Base-by-base conservation (phyloP, 2,329 filamentous ascomycete genomes). In the Paecilomyces fulvus region DNA sequence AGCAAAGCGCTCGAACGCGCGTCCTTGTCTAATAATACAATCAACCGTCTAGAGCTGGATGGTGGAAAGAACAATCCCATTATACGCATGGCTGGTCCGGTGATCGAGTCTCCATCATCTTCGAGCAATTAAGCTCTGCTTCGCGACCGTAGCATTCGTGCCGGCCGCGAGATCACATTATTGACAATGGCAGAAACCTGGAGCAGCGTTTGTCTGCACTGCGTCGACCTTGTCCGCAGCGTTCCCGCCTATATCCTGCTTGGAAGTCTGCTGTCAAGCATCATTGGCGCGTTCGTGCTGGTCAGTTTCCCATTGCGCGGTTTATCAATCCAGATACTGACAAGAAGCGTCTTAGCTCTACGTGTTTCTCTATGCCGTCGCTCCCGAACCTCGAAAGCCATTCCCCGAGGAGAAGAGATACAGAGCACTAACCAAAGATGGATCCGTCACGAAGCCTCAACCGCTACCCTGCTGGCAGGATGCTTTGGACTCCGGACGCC, bases 391-490 rank as follows among this genome's bases (percentile, higher is more conserved):
- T 9, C 88, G 94, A 56, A 76, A 80, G 23, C 82, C 89, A 1
- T 79, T 85, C 31, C 79, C 83, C 3, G 90, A 89, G 30, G 94
- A 99, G 72, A 96, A 94, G 77, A 85, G 81, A 37, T 99, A 92
- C 77, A 81, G 84, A 52, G 95, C 90, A 3, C 86, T 90, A 46
- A 77, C 84, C 37, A 80, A 85, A 46, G 79, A 86, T 63, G 87
- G 87, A 53, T 77, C 77, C 11, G 75, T 77, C 52, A 83, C 77
- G 59, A 70, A 74, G 49, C 74, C 68, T 6, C 80, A 83, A 62
- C 79, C 77, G 23, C 71, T 96, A 28, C 88, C 92, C 10, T 96
- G 89, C 77, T 97, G 92, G 92, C 85, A 89, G 69, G 90, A 96
- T 71, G 79, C 80, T 69, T 87, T 86, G 82, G 80, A 85, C 30